phyloP scores from a whole-genome alignment of 129 eudicot genomes.

The Flaveria bidentis region DNA sequence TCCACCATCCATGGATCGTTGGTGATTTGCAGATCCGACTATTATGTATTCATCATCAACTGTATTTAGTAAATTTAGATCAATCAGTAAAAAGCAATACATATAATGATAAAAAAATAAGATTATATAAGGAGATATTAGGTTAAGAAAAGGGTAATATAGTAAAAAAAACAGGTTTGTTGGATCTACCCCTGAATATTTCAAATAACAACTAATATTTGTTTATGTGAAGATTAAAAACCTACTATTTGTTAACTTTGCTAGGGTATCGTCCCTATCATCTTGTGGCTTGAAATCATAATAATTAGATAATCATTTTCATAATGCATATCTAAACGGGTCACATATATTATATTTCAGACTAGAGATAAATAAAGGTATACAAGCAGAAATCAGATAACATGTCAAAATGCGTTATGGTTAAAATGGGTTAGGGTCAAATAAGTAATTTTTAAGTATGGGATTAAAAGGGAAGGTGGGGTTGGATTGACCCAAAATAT shows the following conservation, averaged over 20 bases:
- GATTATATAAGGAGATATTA: background rate
- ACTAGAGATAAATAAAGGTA: too few relatives aligned
- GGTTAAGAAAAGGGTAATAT: too few relatives aligned
- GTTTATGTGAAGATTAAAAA: too few relatives aligned
- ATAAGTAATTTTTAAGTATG: too few relatives aligned
- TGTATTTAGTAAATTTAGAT: conserved; percentile 7
- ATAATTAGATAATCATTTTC: too few relatives aligned
- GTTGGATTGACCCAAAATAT: too few relatives aligned
- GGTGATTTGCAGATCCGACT: conserved; percentile 81
- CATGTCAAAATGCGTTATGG: background rate
- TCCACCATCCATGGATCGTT: conserved; percentile 83
- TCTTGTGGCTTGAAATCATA: too few relatives aligned
- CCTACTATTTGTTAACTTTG: too few relatives aligned
- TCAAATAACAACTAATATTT: too few relatives aligned
- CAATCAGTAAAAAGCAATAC: background rate
- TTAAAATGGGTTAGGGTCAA: background rate
- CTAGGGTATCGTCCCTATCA: too few relatives aligned
- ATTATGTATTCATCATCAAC: conserved; percentile 87
- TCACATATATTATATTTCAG: too few relatives aligned
- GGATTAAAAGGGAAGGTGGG: background rate
- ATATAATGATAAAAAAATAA: background rate
- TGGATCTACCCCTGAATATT: background rate
- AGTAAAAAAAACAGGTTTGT: background rate
- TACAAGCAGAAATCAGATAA: background rate
- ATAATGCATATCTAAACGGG: too few relatives aligned